Base-by-base conservation (phyloP, 768 basidiomycete genomes). In the Calocybe cyanea region DNA sequence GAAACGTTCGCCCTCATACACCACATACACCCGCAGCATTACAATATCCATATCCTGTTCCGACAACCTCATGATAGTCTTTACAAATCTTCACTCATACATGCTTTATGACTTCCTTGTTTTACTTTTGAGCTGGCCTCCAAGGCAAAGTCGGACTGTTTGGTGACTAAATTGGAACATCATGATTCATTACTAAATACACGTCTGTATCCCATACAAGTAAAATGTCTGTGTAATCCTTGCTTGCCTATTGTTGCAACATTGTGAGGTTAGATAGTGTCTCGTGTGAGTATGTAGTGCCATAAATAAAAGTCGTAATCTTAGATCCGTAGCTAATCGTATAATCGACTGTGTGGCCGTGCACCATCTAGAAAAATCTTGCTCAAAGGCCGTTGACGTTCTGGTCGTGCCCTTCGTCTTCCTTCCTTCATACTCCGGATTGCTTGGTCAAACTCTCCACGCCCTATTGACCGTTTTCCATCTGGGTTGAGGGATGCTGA, bases 361-460 rank as follows among this genome's bases (percentile, higher is more conserved):
- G 65, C 61, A 14, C 87, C 87, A 53, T 91, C 88, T 41, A 87
- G 55, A 57, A 91, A 89, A 21, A 92, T 88, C 73, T 85, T 87
- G 68, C 85, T 88, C 43, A 87, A 60, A 2, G 81, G 84, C 38
- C 82, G 69, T 7, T 60, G 55, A 15, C 11, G 69, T 37, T 78
- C 71, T 20, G 63, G 69, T 37, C 78, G 72, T 20, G 63, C 66
- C 49, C 80, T 69, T 37, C 78, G 70, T 59, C 73, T 78, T 28
- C 82, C 91, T 38, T 76, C 78, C 35, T 79, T 77, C 70, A 92
- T 77, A 50, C 83, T 91, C 14, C 87, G 81, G 32, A 97, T 85
- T 1, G 87, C 87, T 56, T 87, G 78, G 53, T 97, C 92, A 24
- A 95, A 65, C 44, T 86, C 85, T 8, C 92, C 92, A 30, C 84